Evolutionary conservation across 164 flowering plant species (phyloP).

Genomic region (Tinospora cordifolia): DNA sequence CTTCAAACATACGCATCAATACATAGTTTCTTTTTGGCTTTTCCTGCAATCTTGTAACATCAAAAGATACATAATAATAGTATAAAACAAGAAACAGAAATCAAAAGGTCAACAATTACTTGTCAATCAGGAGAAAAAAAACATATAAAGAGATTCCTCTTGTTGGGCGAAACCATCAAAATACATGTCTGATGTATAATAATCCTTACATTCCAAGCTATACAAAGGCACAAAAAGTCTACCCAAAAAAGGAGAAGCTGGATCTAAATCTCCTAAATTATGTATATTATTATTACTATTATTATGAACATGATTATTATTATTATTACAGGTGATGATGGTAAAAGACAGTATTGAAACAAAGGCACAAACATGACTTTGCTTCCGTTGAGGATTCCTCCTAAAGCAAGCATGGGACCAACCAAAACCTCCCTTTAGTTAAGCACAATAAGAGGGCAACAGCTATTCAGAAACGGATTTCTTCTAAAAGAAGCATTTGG

Average conservation of each 20-base stretch:
- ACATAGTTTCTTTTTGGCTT: neutral
- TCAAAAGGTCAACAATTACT: neutral
- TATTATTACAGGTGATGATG: neutral
- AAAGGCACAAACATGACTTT: neutral
- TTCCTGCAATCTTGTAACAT: neutral
- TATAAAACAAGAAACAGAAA: too few relatives aligned
- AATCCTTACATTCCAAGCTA: neutral
- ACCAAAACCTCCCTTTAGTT: neutral
- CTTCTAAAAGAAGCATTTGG: neutral
- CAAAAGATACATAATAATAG: neutral
- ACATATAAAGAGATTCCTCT: neutral
- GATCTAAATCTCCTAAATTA: neutral
- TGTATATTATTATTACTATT: neutral
- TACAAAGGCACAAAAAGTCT: neutral
- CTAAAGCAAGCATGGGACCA: neutral
- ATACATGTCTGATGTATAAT: neutral
- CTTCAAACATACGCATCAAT: neutral
- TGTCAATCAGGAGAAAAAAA: neutral
- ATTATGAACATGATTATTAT: neutral
- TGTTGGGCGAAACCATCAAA: too few relatives aligned
- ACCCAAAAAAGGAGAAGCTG: neutral
- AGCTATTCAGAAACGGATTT: neutral
- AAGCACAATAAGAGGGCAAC: neutral
- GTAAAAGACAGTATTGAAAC: neutral
- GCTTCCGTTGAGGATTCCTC: neutral